phyloP scores from a whole-genome alignment of 805 yeast species.

The Metschnikowia cerradonensis region DNA sequence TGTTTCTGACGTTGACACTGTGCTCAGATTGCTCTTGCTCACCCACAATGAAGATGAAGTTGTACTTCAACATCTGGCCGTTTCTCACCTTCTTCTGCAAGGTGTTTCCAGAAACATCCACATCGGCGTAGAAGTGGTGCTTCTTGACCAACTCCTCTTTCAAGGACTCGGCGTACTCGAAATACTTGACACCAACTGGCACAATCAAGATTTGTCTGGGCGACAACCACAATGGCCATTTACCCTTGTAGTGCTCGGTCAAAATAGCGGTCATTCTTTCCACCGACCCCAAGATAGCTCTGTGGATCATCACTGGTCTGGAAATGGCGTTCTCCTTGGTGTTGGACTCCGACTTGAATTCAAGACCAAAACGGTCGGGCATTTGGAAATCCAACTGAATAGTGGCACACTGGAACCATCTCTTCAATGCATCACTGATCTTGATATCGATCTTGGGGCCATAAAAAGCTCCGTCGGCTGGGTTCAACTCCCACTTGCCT shows the following conservation, averaged over 20 bases:
- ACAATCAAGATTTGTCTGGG: constrained; percentile 96
- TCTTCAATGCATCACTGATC: constrained; percentile 88
- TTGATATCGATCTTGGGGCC: constrained; percentile 95
- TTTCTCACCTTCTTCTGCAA: constrained; percentile 96
- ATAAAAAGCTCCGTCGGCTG: constrained; percentile 96
- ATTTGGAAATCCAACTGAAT: constrained; percentile 98
- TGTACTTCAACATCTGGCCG: constrained; percentile 91
- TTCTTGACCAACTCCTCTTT: constrained; percentile 58
- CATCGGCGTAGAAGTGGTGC: constrained; percentile 87
- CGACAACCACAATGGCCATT: constrained; percentile 99
- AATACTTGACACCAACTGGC: constrained; percentile 93
- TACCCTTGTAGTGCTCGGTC: constrained; percentile 97
- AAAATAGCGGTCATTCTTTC: constrained; percentile 99
- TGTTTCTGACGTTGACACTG: constrained; percentile 91
- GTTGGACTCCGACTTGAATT: constrained; percentile 64
- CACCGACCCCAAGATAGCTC: constrained; percentile 96
- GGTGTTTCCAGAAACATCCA: constrained; percentile 91
- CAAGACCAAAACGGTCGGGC: constrained; percentile 89
- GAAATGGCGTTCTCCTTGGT: constrained; percentile 53
- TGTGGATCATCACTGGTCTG: constrained; percentile 98
- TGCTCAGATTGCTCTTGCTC: constrained; percentile 79
- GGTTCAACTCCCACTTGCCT: constrained; percentile 89
- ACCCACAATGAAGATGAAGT: constrained; percentile 95
- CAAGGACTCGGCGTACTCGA: constrained; percentile 83
- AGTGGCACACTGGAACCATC: constrained; percentile 99